Base-by-base conservation (phyloP, 306 rosid species). In the Vigna hirtella region DNA sequence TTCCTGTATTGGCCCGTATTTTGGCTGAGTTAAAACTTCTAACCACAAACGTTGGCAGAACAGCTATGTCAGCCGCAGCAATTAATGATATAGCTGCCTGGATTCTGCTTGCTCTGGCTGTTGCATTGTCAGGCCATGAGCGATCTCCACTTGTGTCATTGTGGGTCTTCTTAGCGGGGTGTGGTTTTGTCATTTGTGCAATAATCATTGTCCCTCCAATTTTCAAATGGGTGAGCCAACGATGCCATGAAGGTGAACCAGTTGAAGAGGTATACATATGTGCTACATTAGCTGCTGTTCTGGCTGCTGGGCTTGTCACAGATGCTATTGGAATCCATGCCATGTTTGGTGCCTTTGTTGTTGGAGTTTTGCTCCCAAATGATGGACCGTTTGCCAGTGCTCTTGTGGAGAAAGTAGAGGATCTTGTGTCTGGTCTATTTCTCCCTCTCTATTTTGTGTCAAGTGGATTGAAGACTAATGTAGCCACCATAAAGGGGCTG, bases 1-100 rank as follows among this genome's bases (percentile, higher is more conserved):
- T 94, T 79, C 97, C 97, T 3, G 97, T 94, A 18, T 79, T 94
- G 28, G 97, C 97, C 34, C 97, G 97, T 77, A 90, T 94, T 76
- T 81, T 91, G 58, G 97, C 98, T 0, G 98, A 94, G 89, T 83
- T 94, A 70, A 94, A 89, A 83, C 97, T 94, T 53, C 79, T 94
- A 66, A 94, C 98, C n/a, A 91, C 97, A 48, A 83, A 84, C 57
- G 78, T 90, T 62, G 98, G 98, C 4, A 76, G 87, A 81, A 75
- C 87, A 80, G 98, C 98, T 20, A 91, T 93, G 97, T 90, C 98
- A 10, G 98, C 97, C 42, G 98, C 98, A 32, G 98, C 98, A 68
- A 88, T 94, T 34, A 94, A 94, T 28, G 98, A 94, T 42, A 87
- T 91, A 69, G 96, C 91, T 34, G 98, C 98, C 20, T 94, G 98